Evolutionary conservation across 768 basidiomycete genomes (phyloP).

Genomic region (Suillus tomentosus): DNA sequence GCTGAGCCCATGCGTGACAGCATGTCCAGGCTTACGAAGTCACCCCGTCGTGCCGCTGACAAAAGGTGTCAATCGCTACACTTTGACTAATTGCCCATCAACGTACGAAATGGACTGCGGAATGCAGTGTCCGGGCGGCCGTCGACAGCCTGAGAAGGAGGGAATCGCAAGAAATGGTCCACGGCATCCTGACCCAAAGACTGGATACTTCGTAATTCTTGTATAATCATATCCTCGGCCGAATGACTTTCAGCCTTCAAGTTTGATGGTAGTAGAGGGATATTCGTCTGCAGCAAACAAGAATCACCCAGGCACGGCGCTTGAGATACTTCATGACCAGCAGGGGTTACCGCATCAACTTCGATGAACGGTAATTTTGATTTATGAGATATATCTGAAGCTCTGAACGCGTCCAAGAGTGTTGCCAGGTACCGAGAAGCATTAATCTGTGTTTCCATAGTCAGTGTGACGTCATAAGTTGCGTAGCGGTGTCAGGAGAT

Average conservation of each 20-base stretch:
- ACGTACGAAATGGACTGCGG: slow-evolving; percentile 48
- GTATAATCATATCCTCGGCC: slow-evolving; percentile 43
- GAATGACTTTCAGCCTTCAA: slow-evolving; percentile 24
- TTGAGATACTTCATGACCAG: slow-evolving; percentile 16
- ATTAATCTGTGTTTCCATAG: slow-evolving; percentile 35
- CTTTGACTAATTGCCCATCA: slow-evolving; percentile 11
- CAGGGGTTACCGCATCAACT: neutral
- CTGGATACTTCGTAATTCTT: slow-evolving; percentile 39
- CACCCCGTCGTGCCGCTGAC: slow-evolving; percentile 32
- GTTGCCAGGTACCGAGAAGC: slow-evolving; percentile 48
- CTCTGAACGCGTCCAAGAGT: slow-evolving; percentile 20
- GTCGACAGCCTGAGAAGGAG: slow-evolving; percentile 61
- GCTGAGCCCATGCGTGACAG: slow-evolving; percentile 29
- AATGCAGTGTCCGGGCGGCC: slow-evolving; percentile 51
- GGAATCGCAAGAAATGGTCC: slow-evolving; percentile 43
- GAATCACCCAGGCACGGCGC: slow-evolving; percentile 46
- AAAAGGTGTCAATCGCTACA: slow-evolving; percentile 22
- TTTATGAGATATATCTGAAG: neutral
- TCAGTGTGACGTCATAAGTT: slow-evolving; percentile 5
- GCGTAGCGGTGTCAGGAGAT: neutral
- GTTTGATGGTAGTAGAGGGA: slow-evolving; percentile 42
- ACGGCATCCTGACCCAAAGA: slow-evolving; percentile 37
- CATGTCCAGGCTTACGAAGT: slow-evolving; percentile 42
- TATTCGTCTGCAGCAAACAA: slow-evolving; percentile 56
- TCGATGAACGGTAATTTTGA: slow-evolving; percentile 1